Evolutionary conservation across 257 asterid genomes (phyloP).

Genomic region (Gentiana straminea): DNA sequence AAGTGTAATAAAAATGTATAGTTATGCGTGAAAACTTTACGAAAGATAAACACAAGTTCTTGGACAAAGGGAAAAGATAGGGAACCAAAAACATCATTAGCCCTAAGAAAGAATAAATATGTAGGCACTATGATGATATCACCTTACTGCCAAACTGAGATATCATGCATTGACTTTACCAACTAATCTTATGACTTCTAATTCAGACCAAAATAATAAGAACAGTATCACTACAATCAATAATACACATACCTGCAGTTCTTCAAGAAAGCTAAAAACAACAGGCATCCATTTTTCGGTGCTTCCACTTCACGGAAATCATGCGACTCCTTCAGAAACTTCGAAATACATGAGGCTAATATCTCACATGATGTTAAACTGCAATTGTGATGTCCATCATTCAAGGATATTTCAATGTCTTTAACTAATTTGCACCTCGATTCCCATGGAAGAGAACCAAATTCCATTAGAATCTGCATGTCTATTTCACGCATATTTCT

Average conservation of each 20-base stretch:
- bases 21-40: too few species aligned
- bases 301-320: constrained; percentile 44
- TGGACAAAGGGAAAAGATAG: too few species aligned
- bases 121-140: too few species aligned
- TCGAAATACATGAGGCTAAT: constrained; percentile 26
- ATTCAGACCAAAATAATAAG: too few species aligned
- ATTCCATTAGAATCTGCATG: constrained; percentile 23
- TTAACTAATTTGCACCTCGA: constrained; percentile 42
- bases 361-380: constrained; percentile 20
- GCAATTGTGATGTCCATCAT: constrained; percentile 22
- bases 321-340: constrained; percentile 57
- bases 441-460: constrained; percentile 63
- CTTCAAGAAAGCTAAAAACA: constrained; percentile 45
- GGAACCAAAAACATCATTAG: too few species aligned
- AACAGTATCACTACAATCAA: neutral
- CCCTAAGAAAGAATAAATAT: too few species aligned
- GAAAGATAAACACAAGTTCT: too few species aligned
- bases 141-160: too few species aligned
- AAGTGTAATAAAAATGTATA: too few species aligned
- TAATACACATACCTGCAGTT: constrained; percentile 47
- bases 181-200: too few species aligned
- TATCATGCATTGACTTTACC: too few species aligned
- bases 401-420: constrained; percentile 29
- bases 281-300: constrained; percentile 51
- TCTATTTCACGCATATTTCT: constrained; percentile 17